Evolutionary conservation across 108 stramenopile species (phyloP).

Genomic region (Skeletonema menzelii): DNA sequence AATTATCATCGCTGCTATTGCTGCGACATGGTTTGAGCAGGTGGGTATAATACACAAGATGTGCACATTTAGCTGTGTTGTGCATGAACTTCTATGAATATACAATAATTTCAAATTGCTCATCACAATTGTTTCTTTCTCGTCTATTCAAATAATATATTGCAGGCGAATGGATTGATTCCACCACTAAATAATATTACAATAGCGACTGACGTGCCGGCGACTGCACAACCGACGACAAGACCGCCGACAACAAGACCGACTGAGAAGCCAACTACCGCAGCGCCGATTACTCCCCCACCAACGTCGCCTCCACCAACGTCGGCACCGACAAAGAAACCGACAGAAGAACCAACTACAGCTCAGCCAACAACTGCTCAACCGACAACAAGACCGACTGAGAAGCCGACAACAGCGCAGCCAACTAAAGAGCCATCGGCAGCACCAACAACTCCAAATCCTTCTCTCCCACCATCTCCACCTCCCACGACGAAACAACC

Average conservation of each 20-base stretch:
- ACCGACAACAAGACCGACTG: too few species aligned
- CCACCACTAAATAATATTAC: too few species aligned
- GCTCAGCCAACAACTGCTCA: too few species aligned
- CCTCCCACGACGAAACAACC: too few species aligned
- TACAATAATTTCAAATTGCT: neutral
- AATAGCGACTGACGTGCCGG: too few species aligned
- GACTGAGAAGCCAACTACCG: neutral
- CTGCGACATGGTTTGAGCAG: neutral
- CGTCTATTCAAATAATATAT: neutral
- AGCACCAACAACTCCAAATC: neutral
- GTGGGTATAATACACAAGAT: neutral
- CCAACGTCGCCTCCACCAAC: neutral
- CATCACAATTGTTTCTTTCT: neutral
- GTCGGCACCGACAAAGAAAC: neutral
- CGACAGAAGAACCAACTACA: neutral
- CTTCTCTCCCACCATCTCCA: neutral
- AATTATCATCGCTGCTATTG: neutral
- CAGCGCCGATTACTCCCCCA: neutral
- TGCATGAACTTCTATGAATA: neutral
- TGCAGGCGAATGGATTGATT: neutral
- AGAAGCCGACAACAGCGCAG: neutral
- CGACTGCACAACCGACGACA: neutral
- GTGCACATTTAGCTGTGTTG: neutral
- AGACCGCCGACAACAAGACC: neutral
- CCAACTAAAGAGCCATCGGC: neutral